These are phyloP conservation scores for Raddia distichophylla DNA, from an alignment of 176 grass and related monocot species.

Conservation along the genomic window DNA sequence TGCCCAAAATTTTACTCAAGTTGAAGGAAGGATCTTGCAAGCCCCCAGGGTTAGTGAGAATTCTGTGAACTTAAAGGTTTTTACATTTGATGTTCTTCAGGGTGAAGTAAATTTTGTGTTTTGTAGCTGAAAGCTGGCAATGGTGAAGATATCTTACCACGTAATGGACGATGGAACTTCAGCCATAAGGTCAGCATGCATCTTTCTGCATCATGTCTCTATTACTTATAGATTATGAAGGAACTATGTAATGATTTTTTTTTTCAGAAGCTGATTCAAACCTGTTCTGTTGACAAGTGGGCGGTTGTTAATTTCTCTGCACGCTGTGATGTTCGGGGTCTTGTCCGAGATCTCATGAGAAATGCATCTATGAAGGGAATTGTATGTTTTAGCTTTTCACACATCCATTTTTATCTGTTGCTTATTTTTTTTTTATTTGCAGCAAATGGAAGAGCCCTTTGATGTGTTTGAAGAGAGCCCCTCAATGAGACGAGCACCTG, in stretches of 20 bases:
- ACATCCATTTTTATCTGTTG: neutral
- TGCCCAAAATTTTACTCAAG: constrained; percentile 54
- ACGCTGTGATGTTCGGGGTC: constrained; percentile 52
- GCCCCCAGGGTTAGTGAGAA: constrained; percentile 60
- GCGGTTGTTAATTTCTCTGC: constrained; percentile 89
- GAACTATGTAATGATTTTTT: constrained; percentile 25
- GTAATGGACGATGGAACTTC: constrained; percentile 88
- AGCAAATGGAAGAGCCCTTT: constrained; percentile 65
- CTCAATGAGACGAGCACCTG: constrained; percentile 48
- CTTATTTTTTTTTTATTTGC: constrained; percentile 21
- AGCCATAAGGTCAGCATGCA: constrained; percentile 60
- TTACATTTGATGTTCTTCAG: neutral
- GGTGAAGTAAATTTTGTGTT: constrained; percentile 15
- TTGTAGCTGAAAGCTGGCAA: constrained; percentile 68
- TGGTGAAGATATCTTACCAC: constrained; percentile 60
- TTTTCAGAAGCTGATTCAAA: constrained; percentile 63
- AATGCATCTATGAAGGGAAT: constrained; percentile 63
- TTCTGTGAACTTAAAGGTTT: neutral
- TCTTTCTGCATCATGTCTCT: constrained; percentile 4
- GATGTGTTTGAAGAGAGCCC: constrained; percentile 67
- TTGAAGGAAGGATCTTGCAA: constrained; percentile 71
- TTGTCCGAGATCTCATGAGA: constrained; percentile 66
- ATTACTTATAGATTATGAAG: constrained; percentile 1
- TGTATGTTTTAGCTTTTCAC: constrained; percentile 55
- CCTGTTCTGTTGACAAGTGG: constrained; percentile 54